These are phyloP conservation scores for Aspergillus aculeatinus DNA, from an alignment of 2,329 filamentous ascomycete species.

Conservation along the genomic window DNA sequence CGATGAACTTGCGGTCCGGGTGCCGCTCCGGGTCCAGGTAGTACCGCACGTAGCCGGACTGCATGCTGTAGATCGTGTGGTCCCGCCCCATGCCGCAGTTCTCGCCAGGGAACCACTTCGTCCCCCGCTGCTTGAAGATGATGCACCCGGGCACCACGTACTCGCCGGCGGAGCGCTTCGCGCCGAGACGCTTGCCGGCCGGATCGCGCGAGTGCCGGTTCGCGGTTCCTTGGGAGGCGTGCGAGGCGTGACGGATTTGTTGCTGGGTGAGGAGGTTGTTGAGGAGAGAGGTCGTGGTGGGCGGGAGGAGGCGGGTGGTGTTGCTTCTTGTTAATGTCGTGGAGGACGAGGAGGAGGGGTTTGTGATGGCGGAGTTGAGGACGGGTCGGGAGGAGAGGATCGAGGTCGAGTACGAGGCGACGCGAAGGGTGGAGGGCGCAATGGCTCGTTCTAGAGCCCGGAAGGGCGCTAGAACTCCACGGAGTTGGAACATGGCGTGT, in stretches of 20 bases:
- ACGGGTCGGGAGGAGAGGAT: conserved; percentile 30
- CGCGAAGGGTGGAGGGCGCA: conserved; percentile 26
- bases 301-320: conserved; percentile 31
- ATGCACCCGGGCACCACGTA: conserved; percentile 96
- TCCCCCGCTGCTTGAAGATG: conserved; percentile 94
- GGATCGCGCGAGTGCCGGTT: conserved; percentile 67
- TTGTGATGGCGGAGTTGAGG: conserved; percentile 13
- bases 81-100: conserved; percentile 94
- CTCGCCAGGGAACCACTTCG: conserved; percentile 91
- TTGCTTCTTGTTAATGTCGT: conserved; percentile 21
- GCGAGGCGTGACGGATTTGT: conserved; percentile 60
- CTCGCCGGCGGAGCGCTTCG: conserved; percentile 90
- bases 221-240: conserved; percentile 65
- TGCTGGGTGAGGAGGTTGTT: background rate
- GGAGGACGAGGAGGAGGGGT: conserved; percentile 25
- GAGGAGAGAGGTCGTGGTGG: conserved; percentile 36
- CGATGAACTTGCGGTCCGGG: conserved; percentile 89
- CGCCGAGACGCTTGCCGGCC: conserved; percentile 83
- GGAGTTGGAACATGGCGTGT: conserved; percentile 43
- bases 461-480: conserved; percentile 37
- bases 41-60: conserved; percentile 91
- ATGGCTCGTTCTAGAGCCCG: conserved; percentile 41
- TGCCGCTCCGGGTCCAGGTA: conserved; percentile 84
- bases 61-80: conserved; percentile 88
- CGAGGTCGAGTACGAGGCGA: conserved; percentile 25